Evolutionary conservation across 2,329 filamentous ascomycete genomes (phyloP), one percentile per base, ranked within the genome.

Genomic region (Colletotrichum chlorophyti): DNA sequence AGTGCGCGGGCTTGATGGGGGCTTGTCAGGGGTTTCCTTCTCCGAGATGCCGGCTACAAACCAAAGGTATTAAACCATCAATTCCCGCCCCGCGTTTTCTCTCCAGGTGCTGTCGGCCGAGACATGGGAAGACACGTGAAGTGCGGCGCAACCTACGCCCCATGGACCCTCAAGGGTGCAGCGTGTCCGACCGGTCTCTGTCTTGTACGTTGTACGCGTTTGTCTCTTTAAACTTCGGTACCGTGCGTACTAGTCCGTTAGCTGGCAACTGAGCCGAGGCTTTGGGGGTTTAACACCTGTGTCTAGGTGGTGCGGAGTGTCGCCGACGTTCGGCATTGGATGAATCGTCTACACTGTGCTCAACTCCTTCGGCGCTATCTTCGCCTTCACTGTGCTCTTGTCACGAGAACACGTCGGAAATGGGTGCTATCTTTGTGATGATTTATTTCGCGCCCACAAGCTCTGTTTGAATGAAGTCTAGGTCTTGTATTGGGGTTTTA

Each of bases 1-100:
- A 35, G 54, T 31, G 54, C 50, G 50, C 34, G 54, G 54, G 55
- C 50, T 42, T 55, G 51, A 48, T 31, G 38, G 21, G 51, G 51
- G 57, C 57, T 49, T 55, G 57, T 60, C 57, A 57, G 57, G 57
- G 57, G 57, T 34, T 29, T 45, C 37, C 50, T 48, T 59, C 57
- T 38, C 57, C 57, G 50, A 60, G 51, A 60, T 45, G 37, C 57
- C 40, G 51, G 49, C 57, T 57, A 55, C 43, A 37, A 34, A 60
- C 34, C n/a, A n/a, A n/a, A n/a, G n/a, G n/a, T n/a, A n/a, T n/a
- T n/a, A n/a, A n/a, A n/a, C n/a, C n/a, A n/a, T 23, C 31, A 45
- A 34, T 46, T 26, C 32, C 17, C 57, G 55, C 57, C 57, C 57
- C 57, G 52, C 51, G 57, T 60, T 52, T 43, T 60, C 19, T 50